Conservation (phyloP, 108 stramenopile genomes). For the Cyclotella choctawhatcheeana region DNA sequence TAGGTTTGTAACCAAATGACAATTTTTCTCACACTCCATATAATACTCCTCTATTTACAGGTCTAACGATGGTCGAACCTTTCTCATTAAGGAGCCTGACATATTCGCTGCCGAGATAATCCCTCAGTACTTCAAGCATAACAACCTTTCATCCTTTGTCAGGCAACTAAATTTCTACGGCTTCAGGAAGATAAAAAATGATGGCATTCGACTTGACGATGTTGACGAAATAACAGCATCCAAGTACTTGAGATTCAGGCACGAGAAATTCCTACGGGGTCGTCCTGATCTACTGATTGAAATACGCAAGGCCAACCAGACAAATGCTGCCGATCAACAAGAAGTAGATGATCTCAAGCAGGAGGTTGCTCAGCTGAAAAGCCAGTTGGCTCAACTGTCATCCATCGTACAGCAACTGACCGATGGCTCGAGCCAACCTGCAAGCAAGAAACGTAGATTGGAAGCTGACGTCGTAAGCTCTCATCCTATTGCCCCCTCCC, state of each 20-base stretch:
- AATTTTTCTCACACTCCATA: too few relatives aligned
- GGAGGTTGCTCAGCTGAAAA: constrained; percentile 63
- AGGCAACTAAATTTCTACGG: constrained; percentile 96
- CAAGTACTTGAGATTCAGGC: constrained; percentile 84
- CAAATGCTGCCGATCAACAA: constrained; percentile 68
- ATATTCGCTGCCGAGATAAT: constrained; percentile 76
- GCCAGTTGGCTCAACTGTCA: constrained; percentile 56
- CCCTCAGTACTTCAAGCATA: constrained; percentile 95
- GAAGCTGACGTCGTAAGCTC: constrained; percentile 27
- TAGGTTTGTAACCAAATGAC: neutral
- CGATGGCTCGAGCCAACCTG: constrained; percentile 17
- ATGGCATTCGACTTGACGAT: constrained; percentile 67
- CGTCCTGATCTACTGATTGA: constrained; percentile 75
- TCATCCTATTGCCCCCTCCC: constrained; percentile 23
- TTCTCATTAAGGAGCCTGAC: constrained; percentile 81
- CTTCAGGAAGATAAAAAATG: constrained; percentile 83
- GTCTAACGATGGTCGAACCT: constrained; percentile 78
- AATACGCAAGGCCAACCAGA: constrained; percentile 80
- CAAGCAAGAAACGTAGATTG: constrained; percentile 49
- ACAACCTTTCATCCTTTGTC: constrained; percentile 91
- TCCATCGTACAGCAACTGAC: constrained; percentile 49
- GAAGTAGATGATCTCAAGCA: constrained; percentile 76
- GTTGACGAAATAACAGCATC: constrained; percentile 48
- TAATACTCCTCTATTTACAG: too few relatives aligned
- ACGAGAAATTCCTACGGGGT: constrained; percentile 78